Evolutionary conservation across 2,329 filamentous ascomycete genomes (phyloP).

Genomic region (Onygenales sp.): DNA sequence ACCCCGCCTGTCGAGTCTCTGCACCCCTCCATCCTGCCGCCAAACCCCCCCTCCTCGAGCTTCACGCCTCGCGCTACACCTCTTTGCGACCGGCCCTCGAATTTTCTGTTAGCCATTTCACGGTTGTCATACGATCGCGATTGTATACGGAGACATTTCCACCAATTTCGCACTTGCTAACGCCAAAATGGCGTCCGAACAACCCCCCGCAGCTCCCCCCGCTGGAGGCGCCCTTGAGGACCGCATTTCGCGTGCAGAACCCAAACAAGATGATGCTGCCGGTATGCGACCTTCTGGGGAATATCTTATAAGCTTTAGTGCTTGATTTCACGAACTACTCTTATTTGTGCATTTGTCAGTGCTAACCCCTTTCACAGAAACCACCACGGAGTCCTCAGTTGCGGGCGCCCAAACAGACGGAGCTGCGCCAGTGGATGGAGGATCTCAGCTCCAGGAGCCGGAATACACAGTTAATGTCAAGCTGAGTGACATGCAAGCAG

Average conservation of each 20-base stretch:
- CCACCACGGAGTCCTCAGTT: conserved; percentile 18
- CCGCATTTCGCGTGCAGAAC: conserved; percentile 37
- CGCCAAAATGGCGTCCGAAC: conserved; percentile 30
- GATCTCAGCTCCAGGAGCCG: conserved; percentile 55
- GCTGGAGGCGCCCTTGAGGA: conserved; percentile 36
- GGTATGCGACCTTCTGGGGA: neutral
- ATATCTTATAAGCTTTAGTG: neutral
- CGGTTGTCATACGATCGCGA: neutral
- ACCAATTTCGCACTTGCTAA: neutral
- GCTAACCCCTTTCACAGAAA: conserved; percentile 6
- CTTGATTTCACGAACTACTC: neutral
- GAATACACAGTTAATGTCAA: conserved; percentile 88
- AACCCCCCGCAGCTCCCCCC: conserved; percentile 16
- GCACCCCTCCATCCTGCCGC: neutral
- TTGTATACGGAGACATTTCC: neutral
- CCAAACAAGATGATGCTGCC: conserved; percentile 6
- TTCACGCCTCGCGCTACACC: neutral
- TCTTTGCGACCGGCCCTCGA: neutral
- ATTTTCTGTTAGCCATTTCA: neutral
- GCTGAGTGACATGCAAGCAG: conserved; percentile 77
- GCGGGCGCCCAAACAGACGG: conserved; percentile 29
- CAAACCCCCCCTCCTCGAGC: neutral
- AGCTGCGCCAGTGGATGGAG: conserved; percentile 27
- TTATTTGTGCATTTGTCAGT: conserved; percentile 5
- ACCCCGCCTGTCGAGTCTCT: neutral